Conservation (phyloP, 2,329 filamentous ascomycete species). For the Meredithiella fracta region DNA sequence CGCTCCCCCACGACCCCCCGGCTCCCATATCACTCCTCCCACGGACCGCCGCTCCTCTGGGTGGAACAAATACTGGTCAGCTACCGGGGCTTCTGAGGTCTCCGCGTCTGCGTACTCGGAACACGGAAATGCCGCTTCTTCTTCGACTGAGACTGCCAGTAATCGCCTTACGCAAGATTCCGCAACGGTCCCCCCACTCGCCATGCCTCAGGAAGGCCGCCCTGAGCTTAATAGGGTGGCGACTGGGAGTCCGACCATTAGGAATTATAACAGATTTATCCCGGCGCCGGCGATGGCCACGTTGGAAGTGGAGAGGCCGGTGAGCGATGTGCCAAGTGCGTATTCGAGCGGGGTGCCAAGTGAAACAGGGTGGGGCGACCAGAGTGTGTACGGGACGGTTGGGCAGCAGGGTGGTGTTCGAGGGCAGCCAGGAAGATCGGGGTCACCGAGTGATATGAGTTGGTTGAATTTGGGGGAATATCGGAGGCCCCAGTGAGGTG, state of each 20-base stretch:
- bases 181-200: slow-evolving; percentile 52
- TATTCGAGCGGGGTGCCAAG: slow-evolving; percentile 52
- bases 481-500: slow-evolving; percentile 4
- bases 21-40: slow-evolving; percentile 5
- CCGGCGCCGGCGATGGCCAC: slow-evolving; percentile 39
- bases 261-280: slow-evolving; percentile 37
- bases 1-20: slow-evolving; percentile 9
- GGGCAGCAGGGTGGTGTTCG: no score
- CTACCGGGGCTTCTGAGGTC: neutral
- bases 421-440: no score
- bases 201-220: slow-evolving; percentile 40
- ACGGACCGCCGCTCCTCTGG: slow-evolving; percentile 45
- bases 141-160: no score
- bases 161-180: slow-evolving; percentile 45
- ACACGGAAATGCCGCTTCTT: no score
- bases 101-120: slow-evolving; percentile 38
- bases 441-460: slow-evolving; percentile 52
- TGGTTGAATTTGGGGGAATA: slow-evolving; percentile 56
- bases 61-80: slow-evolving; percentile 63
- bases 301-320: slow-evolving; percentile 44
- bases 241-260: slow-evolving; percentile 53
- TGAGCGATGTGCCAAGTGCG: slow-evolving; percentile 34
- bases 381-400: slow-evolving; percentile 26
- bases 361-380: slow-evolving; percentile 35
- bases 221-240: slow-evolving; percentile 49